Evolutionary conservation across 257 asterid species (phyloP).

Genomic region (Scutellaria minor): DNA sequence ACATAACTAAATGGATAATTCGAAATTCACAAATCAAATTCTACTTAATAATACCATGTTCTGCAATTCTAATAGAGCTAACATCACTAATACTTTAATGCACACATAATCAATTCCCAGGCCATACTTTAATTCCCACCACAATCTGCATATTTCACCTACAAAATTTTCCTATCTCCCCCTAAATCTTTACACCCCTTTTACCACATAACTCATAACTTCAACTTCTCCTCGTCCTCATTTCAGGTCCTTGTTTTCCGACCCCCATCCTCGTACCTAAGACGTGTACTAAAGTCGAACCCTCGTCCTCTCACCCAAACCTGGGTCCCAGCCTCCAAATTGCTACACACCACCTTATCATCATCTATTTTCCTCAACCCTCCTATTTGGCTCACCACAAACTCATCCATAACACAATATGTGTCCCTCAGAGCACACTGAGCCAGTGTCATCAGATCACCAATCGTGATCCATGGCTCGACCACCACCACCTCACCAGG

Average conservation of each 20-base stretch:
- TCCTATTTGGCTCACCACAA: slow-evolving; percentile 69
- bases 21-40: no score
- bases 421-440: slow-evolving; percentile 77
- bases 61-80: not conserved
- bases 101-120: not conserved
- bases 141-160: slow-evolving; percentile 11
- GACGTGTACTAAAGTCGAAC: slow-evolving; percentile 54
- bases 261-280: slow-evolving; percentile 72
- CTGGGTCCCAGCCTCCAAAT: slow-evolving; percentile 44
- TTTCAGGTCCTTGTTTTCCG: not conserved
- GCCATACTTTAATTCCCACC: not conserved
- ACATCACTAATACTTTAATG: not conserved
- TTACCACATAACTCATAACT: not conserved
- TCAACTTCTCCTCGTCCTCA: not conserved
- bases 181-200: slow-evolving; percentile 4
- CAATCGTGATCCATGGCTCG: slow-evolving; percentile 50
- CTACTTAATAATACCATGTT: no score
- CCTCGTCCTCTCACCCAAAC: slow-evolving; percentile 85
- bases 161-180: slow-evolving; percentile 22
- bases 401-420: slow-evolving; percentile 66
- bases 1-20: no score
- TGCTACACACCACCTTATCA: slow-evolving; percentile 42
- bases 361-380: slow-evolving; percentile 66
- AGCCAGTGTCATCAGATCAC: slow-evolving; percentile 56
- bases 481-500: slow-evolving; percentile 74